These are phyloP conservation scores for Hypomyces perniciosus DNA, from an alignment of 2,329 filamentous ascomycete genomes.

Conservation along the genomic window DNA sequence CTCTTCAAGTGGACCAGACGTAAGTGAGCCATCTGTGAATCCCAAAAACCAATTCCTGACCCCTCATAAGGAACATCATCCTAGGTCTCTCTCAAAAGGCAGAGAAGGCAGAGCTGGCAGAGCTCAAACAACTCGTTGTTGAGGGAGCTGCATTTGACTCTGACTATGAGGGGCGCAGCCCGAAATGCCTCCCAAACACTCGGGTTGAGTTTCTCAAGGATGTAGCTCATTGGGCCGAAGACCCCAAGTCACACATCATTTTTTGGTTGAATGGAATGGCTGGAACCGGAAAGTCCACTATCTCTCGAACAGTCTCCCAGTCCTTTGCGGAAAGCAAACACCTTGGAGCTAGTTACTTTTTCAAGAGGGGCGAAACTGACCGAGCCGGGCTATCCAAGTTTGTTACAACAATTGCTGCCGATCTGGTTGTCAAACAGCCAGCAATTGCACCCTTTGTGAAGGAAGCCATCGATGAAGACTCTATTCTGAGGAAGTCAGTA, in stretches of 20 bases:
- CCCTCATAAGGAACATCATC: too few species aligned
- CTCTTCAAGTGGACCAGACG: constrained; percentile 30
- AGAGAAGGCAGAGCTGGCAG: constrained; percentile 8
- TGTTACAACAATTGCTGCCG: constrained; percentile 33
- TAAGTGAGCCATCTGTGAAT: constrained; percentile 11
- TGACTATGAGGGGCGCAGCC: constrained; percentile 24
- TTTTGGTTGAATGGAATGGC: constrained; percentile 36
- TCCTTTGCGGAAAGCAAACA: constrained; percentile 13
- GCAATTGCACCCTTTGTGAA: constrained; percentile 20
- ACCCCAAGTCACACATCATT: constrained; percentile 18
- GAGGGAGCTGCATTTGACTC: constrained; percentile 27
- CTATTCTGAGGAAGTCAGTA: constrained; percentile 22
- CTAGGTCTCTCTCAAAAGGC: constrained; percentile 13
- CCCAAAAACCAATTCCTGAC: too few species aligned
- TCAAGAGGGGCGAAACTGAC: constrained; percentile 35
- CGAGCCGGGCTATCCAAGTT: constrained; percentile 29
- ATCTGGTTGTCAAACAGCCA: constrained; percentile 26
- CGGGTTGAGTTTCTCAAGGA: constrained; percentile 24
- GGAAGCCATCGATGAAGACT: constrained; percentile 25
- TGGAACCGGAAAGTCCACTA: constrained; percentile 36
- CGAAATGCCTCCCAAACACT: constrained; percentile 25
- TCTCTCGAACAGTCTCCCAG: constrained; percentile 28
- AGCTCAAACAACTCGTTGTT: constrained; percentile 11
- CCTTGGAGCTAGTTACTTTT: constrained; percentile 38
- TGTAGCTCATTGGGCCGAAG: constrained; percentile 25